A percentile compares a stretch with the other conserved stretches of the same genome.
Evolutionary conservation across 2,329 filamentous ascomycete genomes (phyloP).

Genomic region (Rutstroemia sp.): DNA sequence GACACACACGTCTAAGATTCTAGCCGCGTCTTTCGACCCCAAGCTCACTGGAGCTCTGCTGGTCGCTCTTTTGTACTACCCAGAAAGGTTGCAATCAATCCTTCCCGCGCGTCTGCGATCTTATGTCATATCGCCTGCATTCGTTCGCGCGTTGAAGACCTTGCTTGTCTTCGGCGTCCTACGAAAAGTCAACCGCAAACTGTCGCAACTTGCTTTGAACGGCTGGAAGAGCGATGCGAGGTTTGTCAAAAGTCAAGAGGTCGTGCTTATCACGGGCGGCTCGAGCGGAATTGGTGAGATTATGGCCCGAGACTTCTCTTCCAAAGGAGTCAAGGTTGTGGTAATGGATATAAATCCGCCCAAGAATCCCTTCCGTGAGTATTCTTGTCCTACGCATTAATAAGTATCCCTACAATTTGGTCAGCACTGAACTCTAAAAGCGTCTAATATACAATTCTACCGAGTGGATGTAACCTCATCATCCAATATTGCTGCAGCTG

Average conservation of each 20-base stretch:
- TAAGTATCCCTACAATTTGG: not conserved
- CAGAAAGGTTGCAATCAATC: slow-evolving; percentile 16
- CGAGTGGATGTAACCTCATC: slow-evolving; percentile 60
- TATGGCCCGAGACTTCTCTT: slow-evolving; percentile 56
- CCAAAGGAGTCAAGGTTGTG: slow-evolving; percentile 57
- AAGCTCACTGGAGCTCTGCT: slow-evolving; percentile 19
- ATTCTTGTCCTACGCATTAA: not conserved
- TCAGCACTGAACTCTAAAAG: slow-evolving; percentile 20
- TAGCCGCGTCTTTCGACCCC: slow-evolving; percentile 9
- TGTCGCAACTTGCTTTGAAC: slow-evolving; percentile 43
- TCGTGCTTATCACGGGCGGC: slow-evolving; percentile 70
- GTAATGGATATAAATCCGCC: slow-evolving; percentile 61
- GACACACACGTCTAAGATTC: not conserved
- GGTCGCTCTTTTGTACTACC: slow-evolving; percentile 20
- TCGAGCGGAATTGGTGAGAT: slow-evolving; percentile 54
- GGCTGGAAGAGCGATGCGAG: slow-evolving; percentile 41
- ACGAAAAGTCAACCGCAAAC: slow-evolving; percentile 39
- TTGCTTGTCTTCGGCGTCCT: slow-evolving; percentile 46
- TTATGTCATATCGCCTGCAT: slow-evolving; percentile 13
- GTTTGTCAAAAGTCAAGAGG: slow-evolving; percentile 59
- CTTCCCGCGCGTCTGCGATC: slow-evolving; percentile 15
- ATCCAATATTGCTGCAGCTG: slow-evolving; percentile 43
- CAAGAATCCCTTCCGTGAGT: slow-evolving; percentile 25
- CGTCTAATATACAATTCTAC: slow-evolving; percentile 54
- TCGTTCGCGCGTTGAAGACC: slow-evolving; percentile 15